A percentile compares a stretch with the other conserved stretches of the same genome.
These are phyloP conservation scores for Russula abietina DNA, from an alignment of 768 basidiomycete species.

Conservation along the genomic window DNA sequence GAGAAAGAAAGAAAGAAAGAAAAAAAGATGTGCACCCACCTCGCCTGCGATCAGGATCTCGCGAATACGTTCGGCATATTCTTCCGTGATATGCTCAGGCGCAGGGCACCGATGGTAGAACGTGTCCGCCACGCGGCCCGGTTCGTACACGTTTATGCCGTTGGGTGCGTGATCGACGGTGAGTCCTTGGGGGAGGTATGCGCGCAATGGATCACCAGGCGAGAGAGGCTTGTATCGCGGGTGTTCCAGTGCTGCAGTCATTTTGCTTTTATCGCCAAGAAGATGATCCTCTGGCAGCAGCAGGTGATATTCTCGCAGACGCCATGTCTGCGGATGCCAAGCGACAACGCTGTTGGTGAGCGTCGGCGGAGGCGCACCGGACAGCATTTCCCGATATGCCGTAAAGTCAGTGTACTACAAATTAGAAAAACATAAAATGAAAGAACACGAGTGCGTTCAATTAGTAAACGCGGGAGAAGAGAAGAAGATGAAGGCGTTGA, in stretches of 20 bases:
- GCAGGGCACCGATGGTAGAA: slow-evolving; percentile 29
- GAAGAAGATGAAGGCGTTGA: neutral
- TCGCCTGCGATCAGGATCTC: slow-evolving; percentile 75
- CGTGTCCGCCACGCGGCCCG: slow-evolving; percentile 30
- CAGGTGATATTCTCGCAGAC: slow-evolving; percentile 70
- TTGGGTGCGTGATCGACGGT: slow-evolving; percentile 43
- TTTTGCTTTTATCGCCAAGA: slow-evolving; percentile 29
- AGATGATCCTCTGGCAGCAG: slow-evolving; percentile 28
- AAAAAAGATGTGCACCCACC: slow-evolving; percentile 34
- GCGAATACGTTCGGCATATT: slow-evolving; percentile 31
- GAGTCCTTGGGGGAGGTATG: slow-evolving; percentile 52
- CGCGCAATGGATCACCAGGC: slow-evolving; percentile 56
- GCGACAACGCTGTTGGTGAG: slow-evolving; percentile 74
- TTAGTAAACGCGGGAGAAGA: neutral
- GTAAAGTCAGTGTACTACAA: slow-evolving; percentile 75
- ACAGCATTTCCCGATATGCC: slow-evolving; percentile 72
- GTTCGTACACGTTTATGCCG: slow-evolving; percentile 45
- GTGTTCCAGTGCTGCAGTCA: slow-evolving; percentile 10
- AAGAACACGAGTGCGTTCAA: too few species aligned
- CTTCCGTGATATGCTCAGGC: slow-evolving; percentile 11
- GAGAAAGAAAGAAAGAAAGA: neutral
- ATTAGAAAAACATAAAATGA: neutral
- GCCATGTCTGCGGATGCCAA: slow-evolving; percentile 88
- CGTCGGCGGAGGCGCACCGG: slow-evolving; percentile 55
- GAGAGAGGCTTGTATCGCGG: slow-evolving; percentile 35